Conservation (phyloP, 2,329 filamentous ascomycete genomes). For the Dothidotthia symphoricarpi region DNA sequence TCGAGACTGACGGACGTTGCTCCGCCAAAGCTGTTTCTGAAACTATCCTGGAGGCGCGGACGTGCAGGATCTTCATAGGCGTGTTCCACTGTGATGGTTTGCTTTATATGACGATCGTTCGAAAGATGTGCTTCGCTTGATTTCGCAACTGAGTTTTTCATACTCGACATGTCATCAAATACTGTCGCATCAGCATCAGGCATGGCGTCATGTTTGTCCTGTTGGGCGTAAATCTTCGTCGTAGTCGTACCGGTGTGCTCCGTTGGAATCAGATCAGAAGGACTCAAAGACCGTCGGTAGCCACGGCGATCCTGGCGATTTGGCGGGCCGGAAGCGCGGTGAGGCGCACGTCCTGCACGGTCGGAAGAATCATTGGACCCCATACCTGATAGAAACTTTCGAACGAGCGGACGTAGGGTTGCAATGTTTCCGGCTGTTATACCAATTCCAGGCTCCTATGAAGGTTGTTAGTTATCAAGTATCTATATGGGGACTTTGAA, state of each 20-base stretch:
- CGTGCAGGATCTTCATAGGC: slow-evolving; percentile 16
- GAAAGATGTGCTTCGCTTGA: slow-evolving; percentile 1
- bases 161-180: background rate
- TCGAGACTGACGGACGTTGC: slow-evolving; percentile 18
- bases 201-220: slow-evolving; percentile 1
- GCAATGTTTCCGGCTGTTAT: slow-evolving; percentile 51
- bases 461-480: no score
- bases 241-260: slow-evolving; percentile 9
- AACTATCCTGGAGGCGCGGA: slow-evolving; percentile 20
- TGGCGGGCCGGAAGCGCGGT: slow-evolving; percentile 9
- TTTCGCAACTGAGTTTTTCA: no score
- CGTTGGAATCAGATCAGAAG: slow-evolving; percentile 18
- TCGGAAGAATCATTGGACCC: slow-evolving; percentile 21
- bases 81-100: slow-evolving; percentile 20
- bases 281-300: slow-evolving; percentile 20
- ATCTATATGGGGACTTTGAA: no score
- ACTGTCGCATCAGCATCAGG: background rate
- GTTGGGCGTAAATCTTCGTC: slow-evolving; percentile 13
- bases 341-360: slow-evolving; percentile 8
- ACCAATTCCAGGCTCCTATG: slow-evolving; percentile 29
- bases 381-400: slow-evolving; percentile 21
- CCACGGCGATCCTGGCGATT: slow-evolving; percentile 17
- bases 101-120: slow-evolving; percentile 13
- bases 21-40: slow-evolving; percentile 20
- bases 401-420: slow-evolving; percentile 51